Evolutionary conservation across 192 early-diverging fungal genomes (phyloP).

Genomic region (Podila epicladia): DNA sequence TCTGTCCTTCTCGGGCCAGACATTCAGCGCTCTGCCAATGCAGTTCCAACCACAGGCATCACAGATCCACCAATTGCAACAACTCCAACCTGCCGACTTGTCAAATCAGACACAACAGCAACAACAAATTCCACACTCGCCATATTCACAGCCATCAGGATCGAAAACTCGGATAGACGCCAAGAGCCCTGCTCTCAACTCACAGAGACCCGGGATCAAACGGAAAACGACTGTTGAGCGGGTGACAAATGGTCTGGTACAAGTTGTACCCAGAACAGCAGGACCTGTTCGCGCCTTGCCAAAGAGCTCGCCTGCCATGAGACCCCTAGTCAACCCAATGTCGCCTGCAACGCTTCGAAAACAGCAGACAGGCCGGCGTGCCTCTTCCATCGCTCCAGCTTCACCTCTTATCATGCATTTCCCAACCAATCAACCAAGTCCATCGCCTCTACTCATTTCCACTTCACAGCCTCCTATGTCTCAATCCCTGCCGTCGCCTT

Average conservation of each 20-base stretch:
- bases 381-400: constrained; percentile 36
- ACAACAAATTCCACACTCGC: constrained; percentile 22
- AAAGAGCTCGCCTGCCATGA: constrained; percentile 39
- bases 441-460: constrained; percentile 42
- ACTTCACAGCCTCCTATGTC: constrained; percentile 27
- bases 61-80: constrained; percentile 32
- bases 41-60: constrained; percentile 34
- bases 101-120: constrained; percentile 17
- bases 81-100: constrained; percentile 25
- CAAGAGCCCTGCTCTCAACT: constrained; percentile 35
- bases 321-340: constrained; percentile 37
- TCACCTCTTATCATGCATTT: constrained; percentile 50
- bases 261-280: constrained; percentile 17
- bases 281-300: constrained; percentile 35
- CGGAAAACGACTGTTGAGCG: constrained; percentile 34
- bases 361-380: constrained; percentile 19
- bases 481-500: constrained; percentile 24
- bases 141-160: constrained; percentile 9
- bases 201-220: constrained; percentile 33
- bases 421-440: constrained; percentile 31
- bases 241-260: constrained; percentile 13
- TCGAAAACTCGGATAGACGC: constrained; percentile 19
- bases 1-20: constrained; percentile 34
- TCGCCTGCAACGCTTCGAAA: constrained; percentile 46
- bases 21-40: constrained; percentile 30